Base-by-base conservation (phyloP, 371 early-diverging fungal genomes). In the Choanephora cucurbitarum region DNA sequence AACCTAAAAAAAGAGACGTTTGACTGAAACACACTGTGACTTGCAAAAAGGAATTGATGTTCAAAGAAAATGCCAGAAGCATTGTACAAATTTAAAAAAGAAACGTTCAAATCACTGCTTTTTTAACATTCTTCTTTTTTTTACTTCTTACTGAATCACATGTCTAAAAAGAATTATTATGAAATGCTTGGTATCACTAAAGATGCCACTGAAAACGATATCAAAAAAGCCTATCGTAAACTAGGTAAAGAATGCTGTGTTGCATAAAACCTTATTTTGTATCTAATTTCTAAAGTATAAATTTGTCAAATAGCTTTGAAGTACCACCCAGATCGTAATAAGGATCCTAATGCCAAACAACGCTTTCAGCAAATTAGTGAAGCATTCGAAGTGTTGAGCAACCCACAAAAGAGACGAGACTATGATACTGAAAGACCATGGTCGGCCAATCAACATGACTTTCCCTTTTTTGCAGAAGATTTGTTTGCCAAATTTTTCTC, bases 341-440 rank as follows among this genome's bases (percentile, higher is more conserved):
- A 80, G 44, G 75, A 75, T 42, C 63, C 66, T 5, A 49, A 22
- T 2, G 62, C 70, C 7, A 58, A 69, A 5, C 15, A 41, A 8
- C 53, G 59, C 18, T 69, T 69, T 43, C 66, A 69, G 48, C 86
- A 90, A 49, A 67, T 96, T 6, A 82, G 82, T 6, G 96, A 94
- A 75, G 99, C 99, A 3, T 99, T 95, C 72, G 97, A 98, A 70
- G 89, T 94, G 14, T 82, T 99, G 4, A 92, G 92, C 44, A 97
- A 99, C 72, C 83, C 84, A 63, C 70, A 89, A 52, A 92, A 93
- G 66, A 46, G 51, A 6, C 34, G 28, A 4, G 19, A 39, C 9
- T 54, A 60, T 19, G 61, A 60, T 28, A 11, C 10, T 3, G 49
- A 49, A 17, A 11, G 14, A 21, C 5, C 28, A 42, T n/a, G 10